Evolutionary conservation across 768 basidiomycete species (phyloP).

Genomic region (Tylopilus sp.): DNA sequence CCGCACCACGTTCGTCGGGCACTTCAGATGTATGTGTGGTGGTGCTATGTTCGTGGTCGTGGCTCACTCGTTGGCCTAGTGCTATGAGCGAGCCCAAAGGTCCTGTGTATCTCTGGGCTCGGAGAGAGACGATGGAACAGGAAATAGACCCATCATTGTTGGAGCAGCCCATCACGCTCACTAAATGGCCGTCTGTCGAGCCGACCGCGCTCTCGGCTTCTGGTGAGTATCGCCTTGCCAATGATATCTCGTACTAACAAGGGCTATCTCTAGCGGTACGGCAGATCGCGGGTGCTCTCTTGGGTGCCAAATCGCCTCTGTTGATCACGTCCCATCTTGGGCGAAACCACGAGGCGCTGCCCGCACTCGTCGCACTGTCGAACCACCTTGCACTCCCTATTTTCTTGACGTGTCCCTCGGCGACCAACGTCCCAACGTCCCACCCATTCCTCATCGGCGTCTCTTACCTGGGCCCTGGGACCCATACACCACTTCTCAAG

Average conservation of each 20-base stretch:
- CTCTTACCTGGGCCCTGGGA: conserved; percentile 46
- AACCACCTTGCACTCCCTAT: conserved; percentile 53
- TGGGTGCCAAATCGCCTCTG: conserved; percentile 50
- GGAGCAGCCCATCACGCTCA: conserved; percentile 24
- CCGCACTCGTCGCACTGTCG: conserved; percentile 46
- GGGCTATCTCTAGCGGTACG: conserved; percentile 23
- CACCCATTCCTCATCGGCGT: conserved; percentile 53
- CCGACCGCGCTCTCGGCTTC: conserved; percentile 43
- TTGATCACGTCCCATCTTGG: conserved; percentile 56
- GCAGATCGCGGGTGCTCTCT: conserved; percentile 47
- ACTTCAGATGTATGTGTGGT: conserved; percentile 53
- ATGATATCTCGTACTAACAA: background rate
- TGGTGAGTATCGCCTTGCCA: conserved; percentile 24
- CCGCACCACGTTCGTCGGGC: conserved; percentile 53
- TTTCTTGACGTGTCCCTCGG: conserved; percentile 46
- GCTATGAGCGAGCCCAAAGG: conserved; percentile 70
- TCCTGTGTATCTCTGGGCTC: conserved; percentile 71
- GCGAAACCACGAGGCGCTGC: conserved; percentile 47
- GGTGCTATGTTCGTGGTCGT: background rate
- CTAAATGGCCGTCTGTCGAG: conserved; percentile 54
- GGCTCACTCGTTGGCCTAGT: conserved; percentile 31
- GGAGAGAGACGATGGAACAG: conserved; percentile 69
- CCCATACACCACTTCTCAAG: conserved; percentile 45
- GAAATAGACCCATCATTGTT: conserved; percentile 44
- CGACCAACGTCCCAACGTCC: conserved; percentile 52